A percentile compares a stretch with the other conserved stretches of the same genome.
phyloP scores from a whole-genome alignment of 169 alveolate genomes.

The Plasmodium adleri region DNA sequence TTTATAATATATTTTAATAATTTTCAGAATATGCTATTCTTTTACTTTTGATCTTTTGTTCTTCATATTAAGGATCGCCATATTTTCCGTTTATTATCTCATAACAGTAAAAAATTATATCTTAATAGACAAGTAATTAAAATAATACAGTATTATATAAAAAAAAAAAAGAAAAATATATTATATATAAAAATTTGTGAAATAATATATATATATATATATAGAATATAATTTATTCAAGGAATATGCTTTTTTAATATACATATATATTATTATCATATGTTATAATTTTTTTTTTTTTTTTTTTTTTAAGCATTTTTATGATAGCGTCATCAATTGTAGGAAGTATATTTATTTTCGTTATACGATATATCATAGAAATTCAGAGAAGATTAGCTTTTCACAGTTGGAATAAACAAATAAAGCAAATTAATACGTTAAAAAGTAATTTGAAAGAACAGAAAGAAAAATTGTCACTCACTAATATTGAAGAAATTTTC shows the following conservation, averaged over 20 bases:
- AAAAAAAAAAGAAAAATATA: not conserved
- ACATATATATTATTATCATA: not conserved
- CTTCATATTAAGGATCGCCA: constrained; percentile 57
- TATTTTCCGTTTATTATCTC: constrained; percentile 54
- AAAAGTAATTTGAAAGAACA: constrained; percentile 51
- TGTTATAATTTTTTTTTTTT: not conserved
- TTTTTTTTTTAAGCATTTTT: constrained; percentile 42
- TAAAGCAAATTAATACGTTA: constrained; percentile 53
- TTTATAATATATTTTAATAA: not conserved
- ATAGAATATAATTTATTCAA: no score
- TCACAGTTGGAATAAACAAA: constrained; percentile 73
- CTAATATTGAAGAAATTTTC: constrained; percentile 72
- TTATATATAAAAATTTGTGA: not conserved
- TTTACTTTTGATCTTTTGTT: constrained; percentile 46
- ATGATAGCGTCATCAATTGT: constrained; percentile 68
- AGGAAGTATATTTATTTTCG: constrained; percentile 68
- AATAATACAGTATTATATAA: not conserved
- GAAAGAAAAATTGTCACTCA: constrained; percentile 38
- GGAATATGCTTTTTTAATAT: not conserved
- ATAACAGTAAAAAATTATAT: constrained; percentile 69
- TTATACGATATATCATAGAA: constrained; percentile 72
- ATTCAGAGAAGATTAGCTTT: constrained; percentile 69
- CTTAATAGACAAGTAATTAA: constrained; percentile 72
- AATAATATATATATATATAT: not conserved
- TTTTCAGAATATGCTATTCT: constrained; percentile 64